Percentiles rank a stretch among this genome's conserved stretches.
Evolutionary conservation across 257 asterid species (phyloP).

Genomic region (Salvia miltiorrhiza): DNA sequence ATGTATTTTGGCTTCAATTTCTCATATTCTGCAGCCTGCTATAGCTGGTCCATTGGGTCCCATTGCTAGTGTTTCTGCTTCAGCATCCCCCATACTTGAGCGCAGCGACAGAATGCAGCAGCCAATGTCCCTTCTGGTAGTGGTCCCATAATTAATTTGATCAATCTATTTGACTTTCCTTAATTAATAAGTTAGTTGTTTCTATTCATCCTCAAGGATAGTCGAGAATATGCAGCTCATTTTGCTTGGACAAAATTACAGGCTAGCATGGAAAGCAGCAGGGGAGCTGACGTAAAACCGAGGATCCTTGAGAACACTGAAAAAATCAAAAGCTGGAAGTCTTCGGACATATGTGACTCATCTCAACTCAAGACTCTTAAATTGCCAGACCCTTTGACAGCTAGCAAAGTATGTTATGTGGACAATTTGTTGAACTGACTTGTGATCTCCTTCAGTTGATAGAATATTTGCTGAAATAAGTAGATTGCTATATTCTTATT

Average conservation of each 20-base stretch:
- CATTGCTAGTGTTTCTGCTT: constrained; percentile 51
- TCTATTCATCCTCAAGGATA: not conserved
- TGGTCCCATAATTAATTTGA: constrained; percentile 8
- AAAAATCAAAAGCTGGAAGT: constrained; percentile 80
- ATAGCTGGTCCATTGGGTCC: constrained; percentile 72
- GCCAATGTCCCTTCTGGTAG: constrained; percentile 81
- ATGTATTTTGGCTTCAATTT: not conserved
- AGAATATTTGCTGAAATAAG: not conserved
- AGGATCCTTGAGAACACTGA: constrained; percentile 65
- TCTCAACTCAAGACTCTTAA: constrained; percentile 77
- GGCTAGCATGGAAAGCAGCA: constrained; percentile 82
- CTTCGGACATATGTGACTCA: constrained; percentile 76
- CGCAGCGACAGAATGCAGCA: constrained; percentile 78
- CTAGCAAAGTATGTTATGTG: constrained; percentile 63
- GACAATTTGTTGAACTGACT: not conserved
- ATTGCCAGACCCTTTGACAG: constrained; percentile 80
- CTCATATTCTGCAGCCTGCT: constrained; percentile 52
- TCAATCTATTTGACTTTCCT: not conserved
- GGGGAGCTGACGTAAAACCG: constrained; percentile 83
- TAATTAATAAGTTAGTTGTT: not conserved
- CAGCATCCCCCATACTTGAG: constrained; percentile 63
- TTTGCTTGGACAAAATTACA: constrained; percentile 31
- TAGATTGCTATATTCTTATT: constrained; percentile 2
- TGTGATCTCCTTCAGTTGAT: not conserved
- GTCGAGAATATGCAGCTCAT: constrained; percentile 20